Percentiles rank a stretch among this genome's conserved stretches.
phyloP scores from a whole-genome alignment of 1,139 yeast genomes.

The Sugiyamaella grinbergsii region DNA sequence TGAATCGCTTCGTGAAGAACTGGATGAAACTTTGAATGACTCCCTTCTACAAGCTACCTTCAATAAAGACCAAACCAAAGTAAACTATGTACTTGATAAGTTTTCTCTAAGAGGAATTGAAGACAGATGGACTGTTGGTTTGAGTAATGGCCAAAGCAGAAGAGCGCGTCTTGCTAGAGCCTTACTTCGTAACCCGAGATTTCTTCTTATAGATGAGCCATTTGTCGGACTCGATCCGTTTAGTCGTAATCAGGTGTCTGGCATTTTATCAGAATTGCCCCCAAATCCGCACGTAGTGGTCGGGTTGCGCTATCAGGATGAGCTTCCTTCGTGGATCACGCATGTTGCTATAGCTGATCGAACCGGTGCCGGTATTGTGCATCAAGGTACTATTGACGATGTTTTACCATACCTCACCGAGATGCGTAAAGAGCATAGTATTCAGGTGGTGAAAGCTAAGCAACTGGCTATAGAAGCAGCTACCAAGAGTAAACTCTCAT shows the following conservation, averaged over 20 bases:
- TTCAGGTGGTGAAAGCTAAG: constrained; percentile 10
- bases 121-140: constrained; percentile 77
- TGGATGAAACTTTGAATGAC: constrained; percentile 70
- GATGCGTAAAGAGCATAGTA: constrained; percentile 30
- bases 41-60: constrained; percentile 51
- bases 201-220: constrained; percentile 84
- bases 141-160: constrained; percentile 92
- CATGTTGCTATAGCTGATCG: constrained; percentile 64
- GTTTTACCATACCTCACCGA: constrained; percentile 41
- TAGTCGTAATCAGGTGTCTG: constrained; percentile 63
- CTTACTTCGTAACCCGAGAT: constrained; percentile 61
- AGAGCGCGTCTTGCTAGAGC: constrained; percentile 84
- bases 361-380: constrained; percentile 57
- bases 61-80: constrained; percentile 37
- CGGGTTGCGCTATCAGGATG: constrained; percentile 78
- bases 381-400: constrained; percentile 51
- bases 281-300: constrained; percentile 56
- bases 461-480: constrained; percentile 9
- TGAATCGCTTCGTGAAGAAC: constrained; percentile 80
- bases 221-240: constrained; percentile 85
- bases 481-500: neutral
- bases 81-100: constrained; percentile 49
- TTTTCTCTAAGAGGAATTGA: constrained; percentile 60
- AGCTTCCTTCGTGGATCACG: constrained; percentile 75
- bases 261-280: constrained; percentile 46